These are phyloP conservation scores for Neonectria hederae DNA, from an alignment of 2,329 filamentous ascomycete species.

Conservation along the genomic window DNA sequence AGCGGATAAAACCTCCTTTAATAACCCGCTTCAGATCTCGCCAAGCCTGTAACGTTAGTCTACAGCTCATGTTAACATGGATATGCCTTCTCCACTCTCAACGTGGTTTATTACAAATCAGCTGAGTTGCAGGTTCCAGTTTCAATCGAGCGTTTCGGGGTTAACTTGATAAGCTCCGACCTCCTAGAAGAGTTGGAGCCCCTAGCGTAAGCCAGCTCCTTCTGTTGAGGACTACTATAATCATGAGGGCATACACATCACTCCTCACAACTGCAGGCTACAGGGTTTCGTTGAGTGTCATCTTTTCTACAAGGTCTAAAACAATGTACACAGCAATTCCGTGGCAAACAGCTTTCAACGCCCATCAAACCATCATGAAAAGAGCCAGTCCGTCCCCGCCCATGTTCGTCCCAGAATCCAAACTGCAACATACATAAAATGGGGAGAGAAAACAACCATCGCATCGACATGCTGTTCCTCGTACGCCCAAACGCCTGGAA, in stretches of 20 bases:
- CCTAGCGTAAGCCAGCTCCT: too few species aligned
- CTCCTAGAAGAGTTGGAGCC: neutral
- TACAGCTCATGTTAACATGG: neutral
- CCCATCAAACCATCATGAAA: constrained; percentile 25
- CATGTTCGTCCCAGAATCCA: constrained; percentile 9
- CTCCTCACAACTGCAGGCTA: neutral
- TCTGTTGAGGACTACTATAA: too few species aligned
- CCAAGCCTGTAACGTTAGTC: neutral
- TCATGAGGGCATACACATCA: neutral
- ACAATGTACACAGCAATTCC: constrained; percentile 20
- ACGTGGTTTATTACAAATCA: neutral
- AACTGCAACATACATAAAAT: constrained; percentile 8
- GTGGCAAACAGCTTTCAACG: constrained; percentile 15
- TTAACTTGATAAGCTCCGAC: neutral
- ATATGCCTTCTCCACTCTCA: neutral
- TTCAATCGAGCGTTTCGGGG: neutral
- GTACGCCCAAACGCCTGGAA: constrained; percentile 18
- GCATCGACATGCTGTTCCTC: constrained; percentile 17
- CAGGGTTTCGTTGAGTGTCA: constrained; percentile 5
- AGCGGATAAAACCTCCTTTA: neutral
- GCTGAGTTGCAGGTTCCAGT: neutral
- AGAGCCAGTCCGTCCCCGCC: constrained; percentile 12
- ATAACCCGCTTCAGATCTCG: neutral
- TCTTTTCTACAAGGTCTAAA: constrained; percentile 30
- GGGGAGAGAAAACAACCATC: constrained; percentile 13